Conservation (phyloP, 768 basidiomycete genomes). For the Boletus tylopilopsis region DNA sequence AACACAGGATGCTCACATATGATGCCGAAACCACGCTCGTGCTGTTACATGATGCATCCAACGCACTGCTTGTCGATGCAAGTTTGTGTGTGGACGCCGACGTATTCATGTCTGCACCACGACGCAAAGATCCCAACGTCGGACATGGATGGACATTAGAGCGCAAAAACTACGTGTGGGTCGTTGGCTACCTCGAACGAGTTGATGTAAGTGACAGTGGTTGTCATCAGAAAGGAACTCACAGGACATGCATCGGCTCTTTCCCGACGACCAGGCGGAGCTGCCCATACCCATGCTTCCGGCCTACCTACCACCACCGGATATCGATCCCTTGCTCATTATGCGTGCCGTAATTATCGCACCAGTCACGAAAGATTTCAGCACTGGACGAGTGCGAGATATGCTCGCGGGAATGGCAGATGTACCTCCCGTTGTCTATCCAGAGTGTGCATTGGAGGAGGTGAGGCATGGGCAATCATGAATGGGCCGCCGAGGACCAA, state of each 20-base stretch:
- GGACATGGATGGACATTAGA: conserved; percentile 49
- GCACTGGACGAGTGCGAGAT: conserved; percentile 25
- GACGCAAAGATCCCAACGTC: conserved; percentile 10
- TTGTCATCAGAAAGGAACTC: conserved; percentile 9
- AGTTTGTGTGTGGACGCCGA: conserved; percentile 45
- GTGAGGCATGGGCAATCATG: not conserved
- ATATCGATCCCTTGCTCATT: conserved; percentile 43
- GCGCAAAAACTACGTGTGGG: conserved; percentile 46
- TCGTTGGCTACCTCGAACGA: conserved; percentile 56
- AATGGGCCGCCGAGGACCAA: not conserved
- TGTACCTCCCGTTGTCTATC: conserved; percentile 19
- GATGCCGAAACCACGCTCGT: conserved; percentile 46
- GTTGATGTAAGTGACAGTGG: conserved; percentile 35
- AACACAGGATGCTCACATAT: conserved; percentile 52
- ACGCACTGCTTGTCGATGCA: conserved; percentile 56
- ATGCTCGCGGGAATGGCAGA: conserved; percentile 21
- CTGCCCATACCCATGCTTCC: conserved; percentile 43
- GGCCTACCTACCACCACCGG: conserved; percentile 36
- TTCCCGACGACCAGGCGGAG: conserved; percentile 30
- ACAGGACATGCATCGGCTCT: conserved; percentile 12
- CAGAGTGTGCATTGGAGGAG: conserved; percentile 11
- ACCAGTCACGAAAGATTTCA: conserved; percentile 42
- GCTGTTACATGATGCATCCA: conserved; percentile 46
- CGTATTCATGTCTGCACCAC: conserved; percentile 12
- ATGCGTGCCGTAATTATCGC: conserved; percentile 53